Percentiles rank a stretch among this genome's conserved stretches.
These are phyloP conservation scores for Orbilia ellipsospora DNA, from an alignment of 2,329 filamentous ascomycete genomes.

Conservation along the genomic window DNA sequence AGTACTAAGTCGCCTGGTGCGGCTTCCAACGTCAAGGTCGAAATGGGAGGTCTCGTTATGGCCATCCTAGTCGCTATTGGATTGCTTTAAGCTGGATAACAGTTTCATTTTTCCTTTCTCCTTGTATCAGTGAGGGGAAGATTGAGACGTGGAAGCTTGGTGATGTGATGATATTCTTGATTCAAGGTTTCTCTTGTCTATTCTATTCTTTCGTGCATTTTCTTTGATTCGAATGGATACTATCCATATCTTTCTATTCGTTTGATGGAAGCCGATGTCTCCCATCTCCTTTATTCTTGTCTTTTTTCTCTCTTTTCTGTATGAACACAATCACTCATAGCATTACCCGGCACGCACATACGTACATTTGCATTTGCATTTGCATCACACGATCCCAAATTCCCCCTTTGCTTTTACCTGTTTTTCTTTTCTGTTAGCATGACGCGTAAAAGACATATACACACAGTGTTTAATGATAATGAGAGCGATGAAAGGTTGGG, in stretches of 20 bases:
- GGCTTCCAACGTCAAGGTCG: slow-evolving; percentile 46
- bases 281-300: not conserved
- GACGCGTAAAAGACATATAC: not conserved
- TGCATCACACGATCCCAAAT: slow-evolving; percentile 1
- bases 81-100: slow-evolving; percentile 19
- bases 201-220: not conserved
- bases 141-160: not conserved
- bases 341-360: not conserved
- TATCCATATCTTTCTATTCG: not conserved
- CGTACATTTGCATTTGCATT: not conserved
- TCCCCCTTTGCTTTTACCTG: not conserved
- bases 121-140: not conserved
- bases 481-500: not conserved
- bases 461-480: slow-evolving; percentile 14
- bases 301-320: not conserved
- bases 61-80: slow-evolving; percentile 39
- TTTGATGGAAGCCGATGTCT: slow-evolving; percentile 6
- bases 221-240: not conserved
- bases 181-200: not conserved
- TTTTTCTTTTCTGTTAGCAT: slow-evolving; percentile 6
- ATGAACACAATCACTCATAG: not conserved
- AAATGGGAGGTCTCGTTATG: slow-evolving; percentile 44
- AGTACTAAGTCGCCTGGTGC: slow-evolving; percentile 32
- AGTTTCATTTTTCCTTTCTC: not conserved
- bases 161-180: too few relatives aligned